A percentile compares a stretch with the other conserved stretches of the same genome.
phyloP scores from a whole-genome alignment of 805 yeast species.

The Yamadazyma sp. region DNA sequence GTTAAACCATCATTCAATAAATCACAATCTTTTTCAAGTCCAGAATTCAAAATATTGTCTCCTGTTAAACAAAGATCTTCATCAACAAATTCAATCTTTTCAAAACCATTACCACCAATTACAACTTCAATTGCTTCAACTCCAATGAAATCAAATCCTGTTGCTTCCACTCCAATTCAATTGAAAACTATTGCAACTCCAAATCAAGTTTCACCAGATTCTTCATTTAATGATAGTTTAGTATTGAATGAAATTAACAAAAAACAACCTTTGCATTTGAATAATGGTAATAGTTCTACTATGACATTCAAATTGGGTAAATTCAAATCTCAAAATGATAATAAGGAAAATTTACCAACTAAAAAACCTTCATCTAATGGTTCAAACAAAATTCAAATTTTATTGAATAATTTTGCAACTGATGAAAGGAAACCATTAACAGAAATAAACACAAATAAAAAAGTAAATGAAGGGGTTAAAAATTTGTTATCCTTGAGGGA shows the following conservation, averaged over 20 bases:
- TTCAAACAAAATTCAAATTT: constrained; percentile 15
- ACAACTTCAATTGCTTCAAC: constrained; percentile 8
- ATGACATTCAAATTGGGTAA: constrained; percentile 33
- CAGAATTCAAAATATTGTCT: constrained; percentile 13
- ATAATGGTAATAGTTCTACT: constrained; percentile 26
- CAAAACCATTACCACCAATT: constrained; percentile 2
- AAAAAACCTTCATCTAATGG: constrained; percentile 1
- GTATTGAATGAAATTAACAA: constrained; percentile 25
- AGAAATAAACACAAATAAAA: constrained; percentile 17
- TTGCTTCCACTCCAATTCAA: constrained; percentile 6
- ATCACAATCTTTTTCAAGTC: constrained; percentile 22
- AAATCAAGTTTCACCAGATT: constrained; percentile 12
- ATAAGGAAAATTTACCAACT: constrained; percentile 15
- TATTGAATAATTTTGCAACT: constrained; percentile 17
- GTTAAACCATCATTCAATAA: constrained; percentile 19
- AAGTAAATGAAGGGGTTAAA: constrained; percentile 31
- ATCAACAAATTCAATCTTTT: constrained; percentile 8
- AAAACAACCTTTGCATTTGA: constrained; percentile 31
- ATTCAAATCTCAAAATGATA: constrained; percentile 20
- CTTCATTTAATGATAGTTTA: constrained; percentile 14
- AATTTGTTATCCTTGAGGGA: constrained; percentile 38
- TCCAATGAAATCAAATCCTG: constrained; percentile 1
- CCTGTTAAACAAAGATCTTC: constrained; percentile 20
- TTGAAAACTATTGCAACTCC: not conserved
- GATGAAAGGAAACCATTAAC: constrained; percentile 27